Conservation (phyloP, 352 stramenopile genomes). For the Globisporangium acanthophoron region DNA sequence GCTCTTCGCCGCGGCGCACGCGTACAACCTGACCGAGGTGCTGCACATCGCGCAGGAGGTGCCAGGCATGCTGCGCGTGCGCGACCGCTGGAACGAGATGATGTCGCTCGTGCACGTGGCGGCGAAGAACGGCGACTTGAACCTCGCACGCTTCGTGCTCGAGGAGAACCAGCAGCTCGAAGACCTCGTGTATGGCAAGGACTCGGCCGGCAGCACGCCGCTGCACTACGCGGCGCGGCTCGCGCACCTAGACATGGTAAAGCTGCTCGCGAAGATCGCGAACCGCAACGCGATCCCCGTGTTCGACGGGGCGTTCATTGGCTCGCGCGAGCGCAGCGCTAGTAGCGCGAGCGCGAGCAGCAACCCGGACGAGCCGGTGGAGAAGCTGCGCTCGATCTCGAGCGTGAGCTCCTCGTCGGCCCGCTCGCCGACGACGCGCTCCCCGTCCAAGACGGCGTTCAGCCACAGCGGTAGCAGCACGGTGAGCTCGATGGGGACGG, state of each 20-base stretch:
- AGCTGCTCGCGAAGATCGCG: constrained; percentile 75
- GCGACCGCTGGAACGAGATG: constrained; percentile 71
- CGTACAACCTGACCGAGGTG: constrained; percentile 74
- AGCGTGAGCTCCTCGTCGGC: constrained; percentile 35
- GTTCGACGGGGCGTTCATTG: constrained; percentile 24
- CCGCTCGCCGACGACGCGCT: constrained; percentile 50
- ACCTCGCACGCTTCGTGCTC: constrained; percentile 75
- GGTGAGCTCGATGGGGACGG: constrained; percentile 1
- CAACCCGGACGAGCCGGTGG: constrained; percentile 29
- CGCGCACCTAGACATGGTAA: constrained; percentile 82
- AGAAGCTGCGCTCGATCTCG: constrained; percentile 63
- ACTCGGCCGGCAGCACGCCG: constrained; percentile 71
- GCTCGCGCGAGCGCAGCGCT: constrained; percentile 47
- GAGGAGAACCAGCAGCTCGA: constrained; percentile 80
- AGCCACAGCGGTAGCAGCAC: constrained; percentile 7
- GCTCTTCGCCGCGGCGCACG: constrained; percentile 72
- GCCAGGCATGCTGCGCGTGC: constrained; percentile 73
- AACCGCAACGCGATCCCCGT: constrained; percentile 73
- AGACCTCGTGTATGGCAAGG: constrained; percentile 79
- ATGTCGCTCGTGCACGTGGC: constrained; percentile 88
- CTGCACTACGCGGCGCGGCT: constrained; percentile 79
- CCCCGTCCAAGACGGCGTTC: constrained; percentile 21
- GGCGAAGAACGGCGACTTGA: constrained; percentile 81
- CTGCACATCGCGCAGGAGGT: constrained; percentile 79
- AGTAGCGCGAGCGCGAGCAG: constrained; percentile 67